Evolutionary conservation across 2,329 filamentous ascomycete species (phyloP).

Genomic region (Colletotrichum sp.): DNA sequence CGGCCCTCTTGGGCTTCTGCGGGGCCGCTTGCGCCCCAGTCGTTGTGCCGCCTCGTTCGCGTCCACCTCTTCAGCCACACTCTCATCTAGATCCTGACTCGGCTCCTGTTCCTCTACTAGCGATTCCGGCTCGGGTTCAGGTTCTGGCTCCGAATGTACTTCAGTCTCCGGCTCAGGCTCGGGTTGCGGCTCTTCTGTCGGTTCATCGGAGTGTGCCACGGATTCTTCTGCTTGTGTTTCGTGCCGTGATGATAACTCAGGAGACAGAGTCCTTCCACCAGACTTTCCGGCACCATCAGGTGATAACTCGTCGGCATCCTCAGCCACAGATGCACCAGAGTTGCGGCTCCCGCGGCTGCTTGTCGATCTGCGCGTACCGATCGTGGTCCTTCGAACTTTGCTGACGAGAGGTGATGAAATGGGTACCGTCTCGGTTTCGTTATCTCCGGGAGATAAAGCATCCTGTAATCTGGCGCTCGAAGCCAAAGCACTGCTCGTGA

Average conservation of each 20-base stretch:
- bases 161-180: background rate
- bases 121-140: background rate
- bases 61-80: conserved; percentile 49
- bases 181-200: background rate
- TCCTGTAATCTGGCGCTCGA: conserved; percentile 50
- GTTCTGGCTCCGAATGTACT: background rate
- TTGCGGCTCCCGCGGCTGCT: conserved; percentile 25
- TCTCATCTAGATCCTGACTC: conserved; percentile 8
- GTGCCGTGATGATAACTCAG: conserved; percentile 12
- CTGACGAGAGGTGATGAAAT: conserved; percentile 48
- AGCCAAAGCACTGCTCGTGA: conserved; percentile 40
- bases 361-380: conserved; percentile 35
- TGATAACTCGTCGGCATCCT: conserved; percentile 37
- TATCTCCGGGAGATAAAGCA: conserved; percentile 36
- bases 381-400: conserved; percentile 42
- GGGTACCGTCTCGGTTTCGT: conserved; percentile 28
- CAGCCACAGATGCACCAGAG: conserved; percentile 21
- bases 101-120: background rate
- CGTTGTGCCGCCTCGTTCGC: conserved; percentile 45
- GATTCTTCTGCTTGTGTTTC: background rate
- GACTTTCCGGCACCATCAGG: conserved; percentile 26
- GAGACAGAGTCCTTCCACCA: background rate
- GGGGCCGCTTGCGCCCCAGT: conserved; percentile 49
- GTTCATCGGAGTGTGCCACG: background rate
- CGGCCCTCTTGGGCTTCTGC: conserved; percentile 37